Evolutionary conservation across 176 grass and related monocot species (phyloP).

Genomic region (Triticum monococcum): DNA sequence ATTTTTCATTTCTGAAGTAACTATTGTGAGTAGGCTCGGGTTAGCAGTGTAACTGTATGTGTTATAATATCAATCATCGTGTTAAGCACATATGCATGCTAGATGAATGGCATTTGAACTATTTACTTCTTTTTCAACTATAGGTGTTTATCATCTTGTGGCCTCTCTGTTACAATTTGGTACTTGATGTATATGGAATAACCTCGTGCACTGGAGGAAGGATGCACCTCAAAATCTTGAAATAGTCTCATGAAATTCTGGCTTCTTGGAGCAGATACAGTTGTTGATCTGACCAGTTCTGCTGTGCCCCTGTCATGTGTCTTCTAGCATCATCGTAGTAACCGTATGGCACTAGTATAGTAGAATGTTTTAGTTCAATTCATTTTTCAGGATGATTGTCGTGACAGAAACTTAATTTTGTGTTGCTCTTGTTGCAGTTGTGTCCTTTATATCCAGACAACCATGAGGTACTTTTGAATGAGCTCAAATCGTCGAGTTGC

Average conservation of each 20-base stretch:
- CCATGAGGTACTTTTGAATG: constrained; percentile 52
- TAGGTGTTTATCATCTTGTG: neutral
- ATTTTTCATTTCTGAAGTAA: neutral
- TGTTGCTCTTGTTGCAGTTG: constrained; percentile 4
- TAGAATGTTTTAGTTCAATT: neutral
- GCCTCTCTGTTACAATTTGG: neutral
- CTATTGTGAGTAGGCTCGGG: neutral
- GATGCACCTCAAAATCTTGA: neutral
- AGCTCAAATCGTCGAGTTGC: constrained; percentile 55
- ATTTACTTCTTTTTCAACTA: neutral
- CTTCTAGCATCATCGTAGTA: neutral
- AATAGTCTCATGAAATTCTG: neutral
- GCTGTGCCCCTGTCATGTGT: neutral
- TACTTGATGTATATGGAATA: neutral
- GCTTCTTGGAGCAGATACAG: neutral
- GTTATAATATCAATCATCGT: neutral
- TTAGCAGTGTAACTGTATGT: neutral
- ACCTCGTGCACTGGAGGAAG: neutral
- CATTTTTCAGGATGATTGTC: neutral
- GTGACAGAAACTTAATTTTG: neutral
- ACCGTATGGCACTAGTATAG: neutral
- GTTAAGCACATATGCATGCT: neutral
- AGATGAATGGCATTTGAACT: neutral
- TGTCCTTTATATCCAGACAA: constrained; percentile 60
- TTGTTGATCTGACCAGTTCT: neutral